phyloP scores from a whole-genome alignment of 768 basidiomycete genomes.

The Porphyrellus cyaneotinctus region DNA sequence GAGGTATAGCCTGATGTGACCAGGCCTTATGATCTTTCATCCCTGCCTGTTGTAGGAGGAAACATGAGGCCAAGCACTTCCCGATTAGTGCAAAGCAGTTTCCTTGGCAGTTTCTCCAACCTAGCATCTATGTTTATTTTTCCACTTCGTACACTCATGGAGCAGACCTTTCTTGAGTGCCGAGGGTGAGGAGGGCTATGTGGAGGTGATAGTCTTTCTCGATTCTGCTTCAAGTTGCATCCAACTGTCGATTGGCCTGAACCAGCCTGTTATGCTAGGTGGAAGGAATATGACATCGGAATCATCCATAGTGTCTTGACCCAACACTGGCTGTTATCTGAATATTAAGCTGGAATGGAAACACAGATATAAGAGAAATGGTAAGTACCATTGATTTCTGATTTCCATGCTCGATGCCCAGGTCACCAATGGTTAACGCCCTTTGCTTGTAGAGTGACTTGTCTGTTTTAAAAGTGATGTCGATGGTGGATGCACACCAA shows the following conservation, averaged over 20 bases:
- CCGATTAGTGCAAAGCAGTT: background rate
- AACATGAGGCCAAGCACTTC: background rate
- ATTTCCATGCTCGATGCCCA: too few species aligned
- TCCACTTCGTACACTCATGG: background rate
- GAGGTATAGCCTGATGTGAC: too few species aligned
- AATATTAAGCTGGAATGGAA: too few species aligned
- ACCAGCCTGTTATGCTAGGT: background rate
- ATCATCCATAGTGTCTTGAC: too few species aligned
- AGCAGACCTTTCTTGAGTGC: background rate
- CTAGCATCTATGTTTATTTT: background rate
- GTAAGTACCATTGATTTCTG: background rate
- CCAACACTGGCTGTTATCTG: background rate
- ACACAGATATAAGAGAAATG: background rate
- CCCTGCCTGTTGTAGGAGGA: background rate
- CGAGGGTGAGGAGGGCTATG: background rate
- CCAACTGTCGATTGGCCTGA: background rate
- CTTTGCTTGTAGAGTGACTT: too few species aligned
- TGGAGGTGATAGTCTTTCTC: background rate
- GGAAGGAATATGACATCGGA: too few species aligned
- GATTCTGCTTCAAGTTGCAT: background rate
- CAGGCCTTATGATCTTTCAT: background rate
- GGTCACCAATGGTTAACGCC: too few species aligned
- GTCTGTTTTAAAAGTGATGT: too few species aligned
- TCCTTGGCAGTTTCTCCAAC: background rate
- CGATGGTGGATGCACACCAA: too few species aligned